Base-by-base conservation (phyloP, 2,329 filamentous ascomycete species). In the Raffaelea arxii region DNA sequence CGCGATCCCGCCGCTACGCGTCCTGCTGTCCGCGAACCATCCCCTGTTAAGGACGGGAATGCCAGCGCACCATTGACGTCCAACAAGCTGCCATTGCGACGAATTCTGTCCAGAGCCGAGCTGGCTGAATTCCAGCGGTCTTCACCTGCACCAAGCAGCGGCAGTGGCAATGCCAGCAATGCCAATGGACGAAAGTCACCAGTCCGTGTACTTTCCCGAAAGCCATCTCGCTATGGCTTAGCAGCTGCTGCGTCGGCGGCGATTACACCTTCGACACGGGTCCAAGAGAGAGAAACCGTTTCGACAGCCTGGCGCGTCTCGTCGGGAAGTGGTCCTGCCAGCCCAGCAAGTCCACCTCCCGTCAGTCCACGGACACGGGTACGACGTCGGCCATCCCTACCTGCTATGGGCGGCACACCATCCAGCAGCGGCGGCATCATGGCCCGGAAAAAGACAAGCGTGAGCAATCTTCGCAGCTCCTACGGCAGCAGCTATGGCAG, bases 81-180 rank as follows among this genome's bases (percentile, higher is more conserved):
- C 1, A 71, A 73, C 32, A 80, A 81, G 25, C 86, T 84, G 30
- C 90, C 91, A 4, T 67, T 97, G 27, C 77, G 92, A 45, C 84
- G 86, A 46, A 85, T 98, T 9, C 71, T 97, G 25, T 95, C 90
- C 2, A 88, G 86, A 55, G 82, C 84, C 1, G 91, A 97, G 57
- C 69, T 97, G 36, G 85, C 88, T 9, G 86, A 90, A 50, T 90
- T 94, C 50, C 77, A 80, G 52, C 67, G 77, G 4, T 67, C 70
- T 1, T 57, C 68, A 9, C 61, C 67, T 19, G 27, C 41, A 4
- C 16, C 14, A 19, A 32, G 32, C 42, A 23, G 30, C 32, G 11
- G 37, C 21, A 32, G 25, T 21, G 11, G 14, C 27, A 25, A 12
- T 21, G 27, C 19, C 21, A 47, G 37, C 38, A 18, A 18, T 12